Conservation (phyloP, 176 grass and related monocot species). For the Hyparrhenia diplandra region DNA sequence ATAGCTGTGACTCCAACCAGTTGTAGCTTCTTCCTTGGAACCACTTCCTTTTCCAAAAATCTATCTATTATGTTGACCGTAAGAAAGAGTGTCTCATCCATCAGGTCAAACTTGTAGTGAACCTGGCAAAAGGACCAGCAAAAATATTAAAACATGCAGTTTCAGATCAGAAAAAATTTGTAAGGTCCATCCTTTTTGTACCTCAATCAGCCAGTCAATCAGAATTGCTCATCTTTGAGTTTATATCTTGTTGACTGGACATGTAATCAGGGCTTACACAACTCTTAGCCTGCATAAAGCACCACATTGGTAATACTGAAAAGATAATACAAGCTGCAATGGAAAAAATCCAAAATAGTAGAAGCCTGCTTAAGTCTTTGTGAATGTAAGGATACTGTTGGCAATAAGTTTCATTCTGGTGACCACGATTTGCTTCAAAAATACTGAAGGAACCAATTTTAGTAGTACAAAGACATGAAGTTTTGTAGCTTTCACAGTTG, state of each 20-base stretch:
- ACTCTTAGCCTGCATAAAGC: constrained; percentile 44
- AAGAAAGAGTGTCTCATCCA: constrained; percentile 93
- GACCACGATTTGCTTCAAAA: background rate
- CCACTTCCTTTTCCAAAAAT: constrained; percentile 69
- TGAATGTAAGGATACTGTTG: background rate
- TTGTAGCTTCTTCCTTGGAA: constrained; percentile 82
- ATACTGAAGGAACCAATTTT: background rate
- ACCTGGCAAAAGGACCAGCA: constrained; percentile 47
- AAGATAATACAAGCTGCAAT: constrained; percentile 6
- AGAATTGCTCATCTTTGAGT: constrained; percentile 91
- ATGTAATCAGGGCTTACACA: constrained; percentile 75
- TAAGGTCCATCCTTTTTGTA: constrained; percentile 22
- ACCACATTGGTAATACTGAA: constrained; percentile 20
- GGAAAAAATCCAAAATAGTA: background rate
- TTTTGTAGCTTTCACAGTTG: background rate
- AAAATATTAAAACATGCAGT: background rate
- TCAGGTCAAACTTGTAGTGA: constrained; percentile 90
- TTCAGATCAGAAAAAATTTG: background rate
- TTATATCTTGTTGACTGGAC: constrained; percentile 76
- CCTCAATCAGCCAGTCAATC: constrained; percentile 90
- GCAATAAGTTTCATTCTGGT: background rate
- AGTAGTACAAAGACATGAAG: background rate
- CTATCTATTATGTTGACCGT: constrained; percentile 92
- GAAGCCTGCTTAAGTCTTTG: too few relatives aligned
- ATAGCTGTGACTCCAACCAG: constrained; percentile 85